Conservation (phyloP, 208 protist genomes). For the Angomonas deanei region DNA sequence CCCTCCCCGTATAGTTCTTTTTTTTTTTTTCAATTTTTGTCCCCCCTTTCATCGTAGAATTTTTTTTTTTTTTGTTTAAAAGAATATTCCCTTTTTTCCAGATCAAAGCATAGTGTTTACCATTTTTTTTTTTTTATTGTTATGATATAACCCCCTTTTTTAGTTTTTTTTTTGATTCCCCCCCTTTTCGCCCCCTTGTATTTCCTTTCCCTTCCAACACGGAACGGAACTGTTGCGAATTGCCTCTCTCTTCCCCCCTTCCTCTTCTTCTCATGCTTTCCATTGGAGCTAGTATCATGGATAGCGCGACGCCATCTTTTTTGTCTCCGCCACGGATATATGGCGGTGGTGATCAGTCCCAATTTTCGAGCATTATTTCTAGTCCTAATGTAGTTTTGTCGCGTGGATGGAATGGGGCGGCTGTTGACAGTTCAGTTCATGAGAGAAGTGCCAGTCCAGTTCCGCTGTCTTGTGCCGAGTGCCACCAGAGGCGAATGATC, state of each 20-base stretch:
- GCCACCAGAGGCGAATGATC: neutral
- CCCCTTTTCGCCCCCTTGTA: neutral
- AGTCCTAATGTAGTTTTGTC: neutral
- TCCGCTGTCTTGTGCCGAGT: neutral
- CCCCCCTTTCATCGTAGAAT: neutral
- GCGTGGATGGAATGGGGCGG: neutral
- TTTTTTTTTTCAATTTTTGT: neutral
- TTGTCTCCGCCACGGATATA: neutral
- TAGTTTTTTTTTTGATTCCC: neutral
- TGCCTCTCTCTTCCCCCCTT: no score
- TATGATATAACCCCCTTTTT: neutral
- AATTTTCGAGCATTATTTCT: neutral
- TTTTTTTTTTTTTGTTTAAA: neutral
- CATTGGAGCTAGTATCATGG: neutral
- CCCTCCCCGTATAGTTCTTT: slow-evolving; percentile 25
- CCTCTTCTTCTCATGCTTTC: neutral
- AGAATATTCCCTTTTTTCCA: neutral
- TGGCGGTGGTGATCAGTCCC: neutral
- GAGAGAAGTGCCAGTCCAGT: neutral
- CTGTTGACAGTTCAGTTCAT: neutral
- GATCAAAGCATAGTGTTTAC: neutral
- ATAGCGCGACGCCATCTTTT: neutral
- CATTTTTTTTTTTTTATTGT: slow-evolving; percentile 5
- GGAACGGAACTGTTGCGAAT: neutral
- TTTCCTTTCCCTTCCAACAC: neutral